Evolutionary conservation across 176 grass and related monocot species (phyloP), one percentile per base, ranked within the genome.

Genomic region (Phoenix dactylifera): DNA sequence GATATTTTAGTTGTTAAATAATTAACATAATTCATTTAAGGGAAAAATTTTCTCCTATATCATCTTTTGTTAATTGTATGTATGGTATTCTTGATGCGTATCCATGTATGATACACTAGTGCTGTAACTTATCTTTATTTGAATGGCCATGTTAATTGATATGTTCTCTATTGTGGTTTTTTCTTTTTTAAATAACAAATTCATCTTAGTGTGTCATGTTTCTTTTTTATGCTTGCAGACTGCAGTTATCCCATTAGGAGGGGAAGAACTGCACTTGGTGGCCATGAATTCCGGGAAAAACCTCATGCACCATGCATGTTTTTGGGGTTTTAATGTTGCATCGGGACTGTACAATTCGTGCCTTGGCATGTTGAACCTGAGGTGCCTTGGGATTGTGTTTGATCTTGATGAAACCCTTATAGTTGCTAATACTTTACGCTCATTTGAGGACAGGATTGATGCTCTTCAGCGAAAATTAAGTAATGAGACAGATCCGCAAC

Each of bases 381-480:
- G 84, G 26, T 98, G 93, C 74, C 84, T 98, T 0, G 84, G 81
- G 59, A 92, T 98, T 18, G 93, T 98, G 63, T 98, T 98, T 81
- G 93, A 98, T 60, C 81, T 98, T 59, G 93, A 98, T 71, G 93
- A 98, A 70, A 98, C 93, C 63, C 83, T 98, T 75, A 67, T 98
- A 60, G 87, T 98, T 24, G 84, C 93, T 69, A 88, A 86, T 73
- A 98, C 93, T 35, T 76, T 73, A 54, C 79, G 87, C 29, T 83
- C 87, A 54, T 98, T 91, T 71, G 93, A 98, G 66, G 93, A 98
- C 55, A 81, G 87, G 75, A 92, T 98, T 70, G 93, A 98, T 68
- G 76, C 67, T 12, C 72, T 98, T 66, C 87, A 98, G 69, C 83
- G 93, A 77, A 98, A 98, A 59, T 61, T 89, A 73, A 98, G 64